These are phyloP conservation scores for Paecilomyces dactylethromorphus DNA, from an alignment of 2,329 filamentous ascomycete species.

Conservation along the genomic window DNA sequence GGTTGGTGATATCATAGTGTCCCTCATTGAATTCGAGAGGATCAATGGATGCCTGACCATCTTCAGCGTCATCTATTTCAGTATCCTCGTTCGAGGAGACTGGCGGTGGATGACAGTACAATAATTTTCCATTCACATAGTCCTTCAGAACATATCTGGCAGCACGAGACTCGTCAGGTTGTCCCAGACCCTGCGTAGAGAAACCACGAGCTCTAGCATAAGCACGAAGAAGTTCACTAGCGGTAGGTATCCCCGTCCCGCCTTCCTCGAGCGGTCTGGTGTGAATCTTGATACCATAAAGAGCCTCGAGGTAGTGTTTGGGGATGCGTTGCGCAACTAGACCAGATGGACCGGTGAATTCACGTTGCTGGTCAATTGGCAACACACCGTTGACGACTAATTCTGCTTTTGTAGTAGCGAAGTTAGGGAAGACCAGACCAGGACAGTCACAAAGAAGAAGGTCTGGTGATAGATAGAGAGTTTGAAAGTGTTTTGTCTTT, in stretches of 20 bases:
- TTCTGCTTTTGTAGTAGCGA: conserved; percentile 92
- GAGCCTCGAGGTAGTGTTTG: conserved; percentile 77
- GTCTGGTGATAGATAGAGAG: conserved; percentile 82
- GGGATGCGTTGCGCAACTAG: conserved; percentile 83
- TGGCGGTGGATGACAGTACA: conserved; percentile 86
- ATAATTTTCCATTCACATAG: conserved; percentile 91
- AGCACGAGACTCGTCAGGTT: conserved; percentile 88
- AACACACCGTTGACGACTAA: conserved; percentile 91
- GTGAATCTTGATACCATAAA: conserved; percentile 87
- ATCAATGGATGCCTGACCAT: conserved; percentile 49
- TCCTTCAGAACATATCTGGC: conserved; percentile 89
- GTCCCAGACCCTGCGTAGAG: conserved; percentile 78
- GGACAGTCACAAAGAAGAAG: conserved; percentile 96
- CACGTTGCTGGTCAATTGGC: conserved; percentile 91
- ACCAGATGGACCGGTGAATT: conserved; percentile 79
- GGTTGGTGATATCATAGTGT: conserved; percentile 74
- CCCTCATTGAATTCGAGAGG: conserved; percentile 75
- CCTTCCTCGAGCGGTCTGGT: conserved; percentile 82
- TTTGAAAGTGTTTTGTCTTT: conserved; percentile 99
- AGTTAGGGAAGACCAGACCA: conserved; percentile 97
- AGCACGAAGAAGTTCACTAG: conserved; percentile 74
- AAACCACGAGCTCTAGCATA: conserved; percentile 89
- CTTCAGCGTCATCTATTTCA: conserved; percentile 42
- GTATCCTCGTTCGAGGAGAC: conserved; percentile 36
- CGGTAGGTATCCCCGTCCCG: conserved; percentile 78